Evolutionary conservation across 371 early-diverging fungal genomes (phyloP), one percentile per base, ranked within the genome.

Genomic region (Basidiobolus heterosporus): DNA sequence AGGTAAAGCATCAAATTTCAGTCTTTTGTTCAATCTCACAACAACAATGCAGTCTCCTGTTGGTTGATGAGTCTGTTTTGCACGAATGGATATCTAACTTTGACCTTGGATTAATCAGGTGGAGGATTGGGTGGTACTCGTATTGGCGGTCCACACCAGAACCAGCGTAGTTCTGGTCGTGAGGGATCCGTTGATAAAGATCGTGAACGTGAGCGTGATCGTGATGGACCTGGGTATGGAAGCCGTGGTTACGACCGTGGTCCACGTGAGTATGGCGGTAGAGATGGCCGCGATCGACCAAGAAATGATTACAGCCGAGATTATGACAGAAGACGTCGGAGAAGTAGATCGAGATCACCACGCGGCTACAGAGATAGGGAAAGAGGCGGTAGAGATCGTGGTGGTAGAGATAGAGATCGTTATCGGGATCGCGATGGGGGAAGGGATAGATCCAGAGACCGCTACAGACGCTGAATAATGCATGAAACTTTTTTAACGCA

Each of bases 61-160:
- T n/a, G n/a, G n/a, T n/a, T n/a, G n/a, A n/a, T n/a, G n/a, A n/a
- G n/a, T n/a, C n/a, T n/a, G n/a, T n/a, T n/a, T n/a, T n/a, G n/a
- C n/a, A 22, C 16, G 11, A 16, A 23, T 23, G 21, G 11, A 40
- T n/a, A 9, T 41, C 18, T 45, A 30, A 39, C n/a, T 30, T 9
- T 30, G 30, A 30, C 5, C 5, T 30, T 30, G n/a, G n/a, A 15
- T 24, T 36, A 21, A 9, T 54, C 64, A 57, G 87, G 89, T 22
- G 96, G 94, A 41, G 96, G 96, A 18, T 67, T 93, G 22, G 96
- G 96, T 14, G 78, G 77, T 16, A 83, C 88, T 44, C 78, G 86
- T 17, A 60, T 68, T 18, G 88, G 85, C 19, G 69, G 62, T 38
- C 69, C 71, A 45, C 56, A 66, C 37, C 55, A 67, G 46, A 71